Base-by-base conservation (phyloP, 164 flowering plant species). In the Vitis riparia region DNA sequence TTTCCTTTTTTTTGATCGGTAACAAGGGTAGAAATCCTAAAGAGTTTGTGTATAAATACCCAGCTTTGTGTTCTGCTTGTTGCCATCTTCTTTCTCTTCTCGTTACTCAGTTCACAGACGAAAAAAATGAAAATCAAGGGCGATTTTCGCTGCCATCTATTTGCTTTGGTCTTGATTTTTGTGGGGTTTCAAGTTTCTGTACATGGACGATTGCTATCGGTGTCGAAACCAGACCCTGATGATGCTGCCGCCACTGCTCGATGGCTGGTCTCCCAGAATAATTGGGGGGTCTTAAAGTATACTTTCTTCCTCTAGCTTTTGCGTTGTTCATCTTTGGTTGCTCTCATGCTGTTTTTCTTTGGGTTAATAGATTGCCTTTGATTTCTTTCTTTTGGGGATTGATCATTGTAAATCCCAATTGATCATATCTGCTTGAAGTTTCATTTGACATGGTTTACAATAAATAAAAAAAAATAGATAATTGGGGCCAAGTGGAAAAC, bases 261-360 rank as follows among this genome's bases (percentile, higher is more conserved):
- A 57, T 92, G 98, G 97, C 74, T 94, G 75, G 93, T 83, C 48
- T 80, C 91, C 63, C 86, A 84, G 83, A 89, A 83, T 73, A 80
- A 87, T 0, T 94, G 97, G 98, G 97, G 95, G 2, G 88, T 88
- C 64, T 80, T 94, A 59, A 94, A 83, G 98, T 90, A 76, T 37
- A 37, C 1, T 65, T 62, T 55, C 62, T 69, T 37, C 57, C 44
- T 59, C 44, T 37, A 37, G 44, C 44, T 3, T 0, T 37, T 37
- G 5, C 7, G 7, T 23, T 37, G 7, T 37, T 37, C 44, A 37
- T 37, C 44, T 37, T 37, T 37, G n/a, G 44, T 3, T 37, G 5
- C 7, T 37, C 44, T 37, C 44, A 37, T 37, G 44, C 44, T 37
- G 5, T 37, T 37, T 23, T 23, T 23, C 27, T 23, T 23, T 23